Conservation (phyloP, 495 filamentous ascomycete genomes). For the Hypoxylon rickii region DNA sequence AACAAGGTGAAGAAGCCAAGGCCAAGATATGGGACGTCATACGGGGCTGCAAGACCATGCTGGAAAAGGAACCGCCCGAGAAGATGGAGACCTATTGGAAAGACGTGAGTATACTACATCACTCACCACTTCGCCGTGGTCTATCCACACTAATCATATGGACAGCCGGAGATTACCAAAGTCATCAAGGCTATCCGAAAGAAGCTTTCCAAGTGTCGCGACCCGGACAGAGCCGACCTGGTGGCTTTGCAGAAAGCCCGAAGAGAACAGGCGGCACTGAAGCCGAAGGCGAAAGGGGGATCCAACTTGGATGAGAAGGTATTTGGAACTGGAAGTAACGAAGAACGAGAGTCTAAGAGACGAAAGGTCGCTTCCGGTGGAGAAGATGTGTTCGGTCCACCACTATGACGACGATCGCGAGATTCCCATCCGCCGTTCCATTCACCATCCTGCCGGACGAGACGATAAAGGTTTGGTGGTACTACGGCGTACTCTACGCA, state of each 20-base stretch:
- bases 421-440: neutral
- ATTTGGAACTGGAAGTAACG: constrained; percentile 42
- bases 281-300: constrained; percentile 46
- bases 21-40: constrained; percentile 55
- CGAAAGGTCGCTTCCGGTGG: constrained; percentile 61
- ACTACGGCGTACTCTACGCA: too few relatives aligned
- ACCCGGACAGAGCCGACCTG: constrained; percentile 69
- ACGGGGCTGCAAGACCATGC: constrained; percentile 54
- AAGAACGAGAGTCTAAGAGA: constrained; percentile 57
- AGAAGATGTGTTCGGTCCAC: constrained; percentile 63
- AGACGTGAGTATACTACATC: constrained; percentile 36
- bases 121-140: neutral
- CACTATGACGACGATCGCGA: constrained; percentile 27
- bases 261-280: constrained; percentile 48
- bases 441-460: neutral
- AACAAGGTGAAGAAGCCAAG: constrained; percentile 39
- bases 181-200: constrained; percentile 62
- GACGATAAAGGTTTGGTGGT: too few relatives aligned
- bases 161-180: constrained; percentile 43
- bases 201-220: constrained; percentile 79
- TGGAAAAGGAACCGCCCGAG: constrained; percentile 53
- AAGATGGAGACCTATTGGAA: constrained; percentile 47
- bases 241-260: constrained; percentile 59
- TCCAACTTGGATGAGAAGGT: constrained; percentile 49
- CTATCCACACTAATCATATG: constrained; percentile 37